phyloP scores from a whole-genome alignment of 345 rosid species.

The Populus alba region DNA sequence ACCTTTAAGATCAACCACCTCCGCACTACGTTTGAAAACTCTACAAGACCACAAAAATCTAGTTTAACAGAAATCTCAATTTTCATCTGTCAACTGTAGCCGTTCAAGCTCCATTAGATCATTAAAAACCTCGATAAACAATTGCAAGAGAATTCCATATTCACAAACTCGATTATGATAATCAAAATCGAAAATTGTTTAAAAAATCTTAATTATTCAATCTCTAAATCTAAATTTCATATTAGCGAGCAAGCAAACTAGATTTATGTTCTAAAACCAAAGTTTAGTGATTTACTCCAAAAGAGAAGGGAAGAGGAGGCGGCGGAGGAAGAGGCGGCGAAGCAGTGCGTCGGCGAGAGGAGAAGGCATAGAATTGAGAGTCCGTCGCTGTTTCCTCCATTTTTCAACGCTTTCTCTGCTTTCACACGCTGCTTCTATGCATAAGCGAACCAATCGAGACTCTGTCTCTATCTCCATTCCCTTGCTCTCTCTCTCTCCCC shows the following conservation, averaged over 20 bases:
- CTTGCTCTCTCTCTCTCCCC: neutral
- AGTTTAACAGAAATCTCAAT: neutral
- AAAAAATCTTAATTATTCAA: too few relatives aligned
- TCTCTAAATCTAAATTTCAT: too few relatives aligned
- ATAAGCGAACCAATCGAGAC: constrained; percentile 51
- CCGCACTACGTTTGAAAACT: constrained; percentile 67
- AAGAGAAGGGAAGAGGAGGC: constrained; percentile 82
- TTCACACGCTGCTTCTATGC: constrained; percentile 68
- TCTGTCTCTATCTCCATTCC: constrained; percentile 28
- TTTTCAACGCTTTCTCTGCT: constrained; percentile 59
- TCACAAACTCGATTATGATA: too few relatives aligned
- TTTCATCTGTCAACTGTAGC: neutral
- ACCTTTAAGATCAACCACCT: constrained; percentile 63
- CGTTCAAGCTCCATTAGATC: too few relatives aligned
- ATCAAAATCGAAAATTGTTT: too few relatives aligned
- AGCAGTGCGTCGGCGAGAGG: constrained; percentile 75
- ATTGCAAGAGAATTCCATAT: too few relatives aligned
- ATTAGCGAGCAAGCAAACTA: too few relatives aligned
- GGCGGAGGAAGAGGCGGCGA: constrained; percentile 56
- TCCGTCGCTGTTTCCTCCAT: constrained; percentile 79
- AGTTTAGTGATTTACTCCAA: constrained; percentile 53
- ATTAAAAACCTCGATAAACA: too few relatives aligned
- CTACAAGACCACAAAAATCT: constrained; percentile 33
- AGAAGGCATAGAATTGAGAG: constrained; percentile 67
- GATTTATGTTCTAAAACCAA: too few relatives aligned